Base-by-base conservation (phyloP, 192 early-diverging fungal genomes). In the Kappamyces sp. region DNA sequence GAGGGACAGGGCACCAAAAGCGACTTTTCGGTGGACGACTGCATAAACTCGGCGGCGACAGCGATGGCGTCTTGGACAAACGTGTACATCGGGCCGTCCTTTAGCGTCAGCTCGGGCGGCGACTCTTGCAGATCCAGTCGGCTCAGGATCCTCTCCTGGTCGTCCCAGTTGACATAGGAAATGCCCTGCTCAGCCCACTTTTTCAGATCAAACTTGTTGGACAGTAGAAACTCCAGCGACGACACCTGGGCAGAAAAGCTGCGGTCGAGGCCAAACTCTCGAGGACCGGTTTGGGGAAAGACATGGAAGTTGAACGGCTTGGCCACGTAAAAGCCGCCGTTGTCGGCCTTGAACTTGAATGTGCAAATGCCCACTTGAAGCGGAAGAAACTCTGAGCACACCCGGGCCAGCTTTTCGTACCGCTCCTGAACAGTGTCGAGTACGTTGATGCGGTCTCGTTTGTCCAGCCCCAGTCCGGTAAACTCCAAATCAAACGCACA, bases 191-290 rank as follows among this genome's bases (percentile, higher is more conserved):
- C 45, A 37, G 93, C 83, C 76, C 89, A 88, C 53, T 91, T 90
- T 73, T 94, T 92, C 42, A 98, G 93, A 59, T 95, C 89, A 70
- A 98, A 95, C 1, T 79, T 72, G 68, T 86, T 85, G 3, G 75
- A 65, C 4, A 69, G 50, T 34, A 98, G 70, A 63, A 98, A 98
- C 45, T 84, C 77, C 29, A 98, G 63, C 31, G 76, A 74, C 12
- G 72, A 68, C 46, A 72, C 64, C 54, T 83, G 73, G 58, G 64
- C 72, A 0, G 63, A 49, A 65, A 84, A 81, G 40, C 68, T 67
- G 7, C 75, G 63, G 33, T 88, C 80, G 6, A 80, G 69, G 0
- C 68, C 65, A 47, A 73, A 81, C 66, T 45, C 46, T 58, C 36
- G 55, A 55, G 40, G 76, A 61, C 59, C 79, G 33, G 64, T 60